Percentiles rank a stretch among this genome's conserved stretches.
These are phyloP conservation scores for Blastocystis sp. DNA, from an alignment of 352 stramenopile genomes.

Conservation along the genomic window DNA sequence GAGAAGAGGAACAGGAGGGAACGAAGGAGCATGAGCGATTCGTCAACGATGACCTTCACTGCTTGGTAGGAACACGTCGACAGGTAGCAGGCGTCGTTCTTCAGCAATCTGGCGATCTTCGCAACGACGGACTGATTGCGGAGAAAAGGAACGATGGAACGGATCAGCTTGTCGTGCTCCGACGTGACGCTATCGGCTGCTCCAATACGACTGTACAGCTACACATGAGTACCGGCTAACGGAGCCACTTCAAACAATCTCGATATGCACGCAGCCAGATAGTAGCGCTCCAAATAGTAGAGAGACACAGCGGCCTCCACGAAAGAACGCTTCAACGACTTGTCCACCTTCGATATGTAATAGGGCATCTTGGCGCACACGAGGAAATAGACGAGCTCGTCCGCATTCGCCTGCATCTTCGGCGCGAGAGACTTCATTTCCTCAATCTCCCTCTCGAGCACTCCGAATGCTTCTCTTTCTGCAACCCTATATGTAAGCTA, in stretches of 20 bases:
- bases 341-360: conserved; percentile 41
- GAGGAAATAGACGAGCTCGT: conserved; percentile 53
- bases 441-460: conserved; percentile 15
- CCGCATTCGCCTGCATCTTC: neutral
- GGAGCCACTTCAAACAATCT: conserved; percentile 30
- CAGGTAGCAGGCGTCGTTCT: neutral
- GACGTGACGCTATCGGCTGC: neutral
- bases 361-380: conserved; percentile 52
- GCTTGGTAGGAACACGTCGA: neutral
- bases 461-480: conserved; percentile 12
- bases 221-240: neutral
- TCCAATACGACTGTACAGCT: conserved; percentile 1
- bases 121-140: neutral
- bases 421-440: neutral
- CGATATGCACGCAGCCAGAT: conserved; percentile 14
- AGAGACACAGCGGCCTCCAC: conserved; percentile 46
- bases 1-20: conserved; percentile 51
- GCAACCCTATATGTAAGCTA: conserved; percentile 21
- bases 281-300: conserved; percentile 55
- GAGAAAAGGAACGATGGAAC: conserved; percentile 4
- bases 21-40: conserved; percentile 2
- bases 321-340: conserved; percentile 64
- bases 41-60: neutral
- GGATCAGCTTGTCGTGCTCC: neutral
- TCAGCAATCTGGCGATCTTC: neutral